phyloP scores from a whole-genome alignment of 192 early-diverging fungal species.

The Podila horticola region DNA sequence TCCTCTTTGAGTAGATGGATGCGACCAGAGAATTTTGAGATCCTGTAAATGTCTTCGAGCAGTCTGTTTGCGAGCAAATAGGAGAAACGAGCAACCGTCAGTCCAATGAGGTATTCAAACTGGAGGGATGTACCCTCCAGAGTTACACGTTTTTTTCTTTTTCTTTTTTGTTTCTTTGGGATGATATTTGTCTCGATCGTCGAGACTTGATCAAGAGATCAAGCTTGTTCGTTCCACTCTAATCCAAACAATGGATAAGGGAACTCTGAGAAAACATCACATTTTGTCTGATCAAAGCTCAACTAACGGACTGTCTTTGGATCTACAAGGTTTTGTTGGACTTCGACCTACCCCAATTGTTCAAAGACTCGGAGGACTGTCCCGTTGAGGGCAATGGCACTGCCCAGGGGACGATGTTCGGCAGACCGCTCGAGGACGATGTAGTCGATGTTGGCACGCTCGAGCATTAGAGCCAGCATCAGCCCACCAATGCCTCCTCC shows the following conservation, averaged over 20 bases:
- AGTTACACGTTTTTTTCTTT: too few relatives aligned
- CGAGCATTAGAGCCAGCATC: conserved; percentile 45
- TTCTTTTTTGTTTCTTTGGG: too few relatives aligned
- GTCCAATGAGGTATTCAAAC: too few relatives aligned
- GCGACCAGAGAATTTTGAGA: conserved; percentile 31
- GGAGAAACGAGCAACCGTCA: neutral
- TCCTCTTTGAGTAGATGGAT: conserved; percentile 44
- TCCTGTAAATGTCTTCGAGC: conserved; percentile 32
- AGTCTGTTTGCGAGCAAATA: conserved; percentile 9
- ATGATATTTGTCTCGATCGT: too few relatives aligned
- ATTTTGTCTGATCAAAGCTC: too few relatives aligned
- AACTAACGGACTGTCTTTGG: too few relatives aligned
- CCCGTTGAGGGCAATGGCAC: conserved; percentile 38
- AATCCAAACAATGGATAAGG: too few relatives aligned
- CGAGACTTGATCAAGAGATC: too few relatives aligned
- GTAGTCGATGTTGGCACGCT: conserved; percentile 47
- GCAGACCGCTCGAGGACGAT: conserved; percentile 35
- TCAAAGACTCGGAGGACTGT: conserved; percentile 49
- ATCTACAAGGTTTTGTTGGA: too few relatives aligned
- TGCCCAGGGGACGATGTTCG: conserved; percentile 41
- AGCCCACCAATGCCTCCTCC: conserved; percentile 53
- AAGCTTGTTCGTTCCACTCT: too few relatives aligned
- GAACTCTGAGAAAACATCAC: too few relatives aligned
- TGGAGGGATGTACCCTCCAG: too few relatives aligned
- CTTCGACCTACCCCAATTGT: conserved; percentile 41